Evolutionary conservation across 2,329 filamentous ascomycete species (phyloP).

Genomic region (Diaporthe citriasiana): DNA sequence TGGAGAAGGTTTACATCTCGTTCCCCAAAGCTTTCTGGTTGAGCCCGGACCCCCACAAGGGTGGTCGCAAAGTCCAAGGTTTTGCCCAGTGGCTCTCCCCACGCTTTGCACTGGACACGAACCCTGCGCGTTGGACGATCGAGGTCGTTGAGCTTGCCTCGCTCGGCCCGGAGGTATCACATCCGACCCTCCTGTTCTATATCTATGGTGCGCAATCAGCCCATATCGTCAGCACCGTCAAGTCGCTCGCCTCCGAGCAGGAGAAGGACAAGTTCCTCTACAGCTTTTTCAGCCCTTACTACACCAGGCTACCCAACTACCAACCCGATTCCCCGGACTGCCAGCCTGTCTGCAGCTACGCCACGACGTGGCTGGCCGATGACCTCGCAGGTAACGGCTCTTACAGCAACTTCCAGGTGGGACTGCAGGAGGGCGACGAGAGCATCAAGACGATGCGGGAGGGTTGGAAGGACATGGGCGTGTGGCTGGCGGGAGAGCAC

Average conservation of each 20-base stretch:
- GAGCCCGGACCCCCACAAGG: slow-evolving; percentile 51
- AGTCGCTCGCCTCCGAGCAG: slow-evolving; percentile 57
- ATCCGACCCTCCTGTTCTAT: slow-evolving; percentile 91
- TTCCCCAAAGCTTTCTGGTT: slow-evolving; percentile 85
- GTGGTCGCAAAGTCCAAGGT: slow-evolving; percentile 65
- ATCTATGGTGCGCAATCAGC: slow-evolving; percentile 74
- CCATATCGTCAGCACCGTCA: slow-evolving; percentile 54
- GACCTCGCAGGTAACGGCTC: slow-evolving; percentile 84
- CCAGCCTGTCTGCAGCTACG: slow-evolving; percentile 72
- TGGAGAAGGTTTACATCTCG: slow-evolving; percentile 79
- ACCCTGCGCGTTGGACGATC: slow-evolving; percentile 78
- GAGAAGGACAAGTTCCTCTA: slow-evolving; percentile 69
- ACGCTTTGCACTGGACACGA: slow-evolving; percentile 72
- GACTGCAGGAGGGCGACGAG: slow-evolving; percentile 76
- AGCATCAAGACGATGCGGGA: slow-evolving; percentile 77
- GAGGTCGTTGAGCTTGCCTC: slow-evolving; percentile 83
- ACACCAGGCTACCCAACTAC: slow-evolving; percentile 80
- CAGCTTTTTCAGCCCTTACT: slow-evolving; percentile 83
- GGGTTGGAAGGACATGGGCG: slow-evolving; percentile 74
- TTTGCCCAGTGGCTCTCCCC: slow-evolving; percentile 85
- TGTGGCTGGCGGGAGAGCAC: slow-evolving; percentile 94
- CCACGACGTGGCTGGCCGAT: slow-evolving; percentile 85
- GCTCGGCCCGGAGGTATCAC: slow-evolving; percentile 66
- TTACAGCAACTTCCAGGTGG: slow-evolving; percentile 88
- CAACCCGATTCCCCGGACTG: slow-evolving; percentile 66